phyloP scores from a whole-genome alignment of 2,329 filamentous ascomycete species.

The Fusarium drepaniforme region DNA sequence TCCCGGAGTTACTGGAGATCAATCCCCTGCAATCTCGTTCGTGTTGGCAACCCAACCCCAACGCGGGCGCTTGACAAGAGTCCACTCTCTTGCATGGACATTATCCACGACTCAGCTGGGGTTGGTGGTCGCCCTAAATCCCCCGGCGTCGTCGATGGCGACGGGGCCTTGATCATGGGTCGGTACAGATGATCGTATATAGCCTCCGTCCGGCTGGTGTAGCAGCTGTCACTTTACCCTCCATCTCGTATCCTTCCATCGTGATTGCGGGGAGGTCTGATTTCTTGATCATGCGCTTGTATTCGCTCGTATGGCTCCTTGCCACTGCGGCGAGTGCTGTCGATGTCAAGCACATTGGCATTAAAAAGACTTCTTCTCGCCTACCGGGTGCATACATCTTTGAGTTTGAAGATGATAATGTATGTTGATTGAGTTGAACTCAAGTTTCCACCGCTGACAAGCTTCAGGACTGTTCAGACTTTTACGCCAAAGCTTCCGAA shows the following conservation, averaged over 20 bases:
- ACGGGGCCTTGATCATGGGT: background rate
- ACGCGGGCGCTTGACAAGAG: background rate
- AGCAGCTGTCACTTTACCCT: too few relatives aligned
- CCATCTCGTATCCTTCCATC: slow-evolving; percentile 10
- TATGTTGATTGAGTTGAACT: slow-evolving; percentile 43
- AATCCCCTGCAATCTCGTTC: slow-evolving; percentile 8
- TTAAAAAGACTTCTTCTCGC: slow-evolving; percentile 36
- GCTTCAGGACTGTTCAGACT: slow-evolving; percentile 30
- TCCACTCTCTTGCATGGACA: slow-evolving; percentile 24
- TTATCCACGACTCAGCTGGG: slow-evolving; percentile 15
- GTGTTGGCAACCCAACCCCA: slow-evolving; percentile 1
- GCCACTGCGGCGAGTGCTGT: slow-evolving; percentile 49
- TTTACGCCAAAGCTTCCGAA: slow-evolving; percentile 17
- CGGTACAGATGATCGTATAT: slow-evolving; percentile 30
- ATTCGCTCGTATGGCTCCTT: slow-evolving; percentile 51
- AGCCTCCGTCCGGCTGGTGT: slow-evolving; percentile 1
- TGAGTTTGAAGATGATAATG: slow-evolving; percentile 64
- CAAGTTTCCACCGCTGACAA: background rate
- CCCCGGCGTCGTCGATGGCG: slow-evolving; percentile 5
- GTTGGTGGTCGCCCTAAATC: background rate
- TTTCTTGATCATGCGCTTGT: slow-evolving; percentile 43
- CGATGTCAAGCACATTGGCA: slow-evolving; percentile 38
- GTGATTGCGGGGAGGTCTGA: slow-evolving; percentile 22
- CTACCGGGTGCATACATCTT: slow-evolving; percentile 65
- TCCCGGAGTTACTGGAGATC: background rate